Percentiles rank a stretch among this genome's conserved stretches.
These are phyloP conservation scores for Rubus parviflorus DNA, from an alignment of 306 rosid genomes.

Conservation along the genomic window DNA sequence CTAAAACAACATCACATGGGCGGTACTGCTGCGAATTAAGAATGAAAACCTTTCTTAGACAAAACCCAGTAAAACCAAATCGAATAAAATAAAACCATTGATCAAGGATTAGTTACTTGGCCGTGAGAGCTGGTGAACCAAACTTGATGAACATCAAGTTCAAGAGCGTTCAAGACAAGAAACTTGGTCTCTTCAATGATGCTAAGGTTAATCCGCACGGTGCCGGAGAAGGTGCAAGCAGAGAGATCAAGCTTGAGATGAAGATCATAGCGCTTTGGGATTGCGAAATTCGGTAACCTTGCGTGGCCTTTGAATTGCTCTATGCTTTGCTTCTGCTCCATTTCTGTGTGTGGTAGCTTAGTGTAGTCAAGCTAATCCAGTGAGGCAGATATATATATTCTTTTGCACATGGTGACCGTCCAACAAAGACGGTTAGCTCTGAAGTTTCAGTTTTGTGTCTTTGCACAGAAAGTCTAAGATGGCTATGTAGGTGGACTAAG, in stretches of 20 bases:
- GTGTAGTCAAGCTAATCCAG: background rate
- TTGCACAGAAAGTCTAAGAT: background rate
- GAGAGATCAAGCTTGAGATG: slow-evolving; percentile 54
- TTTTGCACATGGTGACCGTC: background rate
- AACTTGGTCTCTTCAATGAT: slow-evolving; percentile 39
- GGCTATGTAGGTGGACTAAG: background rate
- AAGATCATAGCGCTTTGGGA: slow-evolving; percentile 53
- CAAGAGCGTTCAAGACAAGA: slow-evolving; percentile 55
- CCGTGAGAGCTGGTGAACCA: slow-evolving; percentile 38
- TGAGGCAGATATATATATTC: background rate
- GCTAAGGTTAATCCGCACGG: slow-evolving; percentile 32
- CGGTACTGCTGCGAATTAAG: slow-evolving; percentile 26
- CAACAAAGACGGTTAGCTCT: no score
- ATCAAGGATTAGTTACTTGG: slow-evolving; percentile 33
- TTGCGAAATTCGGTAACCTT: slow-evolving; percentile 51
- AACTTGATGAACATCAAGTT: slow-evolving; percentile 44
- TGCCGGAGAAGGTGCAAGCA: slow-evolving; percentile 49
- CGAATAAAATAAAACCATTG: background rate
- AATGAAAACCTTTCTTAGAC: background rate
- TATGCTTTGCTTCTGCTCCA: slow-evolving; percentile 39
- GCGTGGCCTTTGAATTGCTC: slow-evolving; percentile 59
- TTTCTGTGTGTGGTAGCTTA: background rate
- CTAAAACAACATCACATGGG: slow-evolving; percentile 51
- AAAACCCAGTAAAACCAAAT: background rate
- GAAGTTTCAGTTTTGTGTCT: background rate